A percentile compares a stretch with the other conserved stretches of the same genome.
phyloP scores from a whole-genome alignment of 257 asterid species.

The Echium plantagineum region DNA sequence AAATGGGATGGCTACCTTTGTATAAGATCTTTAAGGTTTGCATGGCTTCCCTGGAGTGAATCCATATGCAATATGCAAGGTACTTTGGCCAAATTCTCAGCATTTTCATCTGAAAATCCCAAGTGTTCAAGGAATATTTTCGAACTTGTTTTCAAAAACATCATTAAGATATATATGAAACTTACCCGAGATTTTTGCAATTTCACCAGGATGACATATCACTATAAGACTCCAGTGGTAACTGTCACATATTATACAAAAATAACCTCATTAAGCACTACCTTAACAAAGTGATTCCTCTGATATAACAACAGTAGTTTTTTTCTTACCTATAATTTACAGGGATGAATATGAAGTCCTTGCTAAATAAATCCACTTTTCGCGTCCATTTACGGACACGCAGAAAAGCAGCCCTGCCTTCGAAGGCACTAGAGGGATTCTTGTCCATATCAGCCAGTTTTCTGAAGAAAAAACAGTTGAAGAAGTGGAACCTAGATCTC shows the following conservation, averaged over 20 bases:
- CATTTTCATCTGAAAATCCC: constrained; percentile 35
- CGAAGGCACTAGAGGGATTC: constrained; percentile 79
- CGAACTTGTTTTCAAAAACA: constrained; percentile 3
- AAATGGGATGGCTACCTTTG: constrained; percentile 17
- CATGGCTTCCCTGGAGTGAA: constrained; percentile 37
- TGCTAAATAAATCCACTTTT: constrained; percentile 72
- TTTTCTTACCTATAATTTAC: constrained; percentile 78
- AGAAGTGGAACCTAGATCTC: constrained; percentile 65
- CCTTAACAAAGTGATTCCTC: not conserved
- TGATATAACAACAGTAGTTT: constrained; percentile 21
- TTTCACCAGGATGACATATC: constrained; percentile 80
- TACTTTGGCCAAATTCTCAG: constrained; percentile 21
- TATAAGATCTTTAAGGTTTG: constrained; percentile 28
- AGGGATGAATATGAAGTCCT: constrained; percentile 84
- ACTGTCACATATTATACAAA: constrained; percentile 44
- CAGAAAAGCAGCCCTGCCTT: constrained; percentile 77
- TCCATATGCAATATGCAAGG: constrained; percentile 49
- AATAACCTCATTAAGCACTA: not conserved
- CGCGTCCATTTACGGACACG: constrained; percentile 99
- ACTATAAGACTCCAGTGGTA: constrained; percentile 91
- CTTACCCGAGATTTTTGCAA: constrained; percentile 62
- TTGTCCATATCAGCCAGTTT: constrained; percentile 90
- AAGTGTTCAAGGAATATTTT: constrained; percentile 6
- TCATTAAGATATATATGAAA: constrained; percentile 12
- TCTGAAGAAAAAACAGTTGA: constrained; percentile 89